A percentile compares a stretch with the other conserved stretches of the same genome.
phyloP scores from a whole-genome alignment of 148 eudicot genomes.

The Euryodendron excelsum region DNA sequence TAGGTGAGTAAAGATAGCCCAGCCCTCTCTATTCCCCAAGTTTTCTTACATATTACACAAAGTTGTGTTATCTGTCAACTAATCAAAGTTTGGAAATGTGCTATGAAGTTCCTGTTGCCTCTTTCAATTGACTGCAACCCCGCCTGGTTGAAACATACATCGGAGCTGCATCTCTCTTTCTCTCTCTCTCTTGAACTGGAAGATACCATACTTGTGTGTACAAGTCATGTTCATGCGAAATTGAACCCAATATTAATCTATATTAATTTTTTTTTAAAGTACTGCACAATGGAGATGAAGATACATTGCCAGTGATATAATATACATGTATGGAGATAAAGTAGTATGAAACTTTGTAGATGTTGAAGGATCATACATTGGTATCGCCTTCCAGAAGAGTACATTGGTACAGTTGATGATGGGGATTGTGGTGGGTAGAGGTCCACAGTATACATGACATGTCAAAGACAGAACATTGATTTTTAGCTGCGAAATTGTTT shows the following conservation, averaged over 20 bases:
- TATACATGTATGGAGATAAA: no score
- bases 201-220: not conserved
- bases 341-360: no score
- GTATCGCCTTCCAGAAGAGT: conserved; percentile 11
- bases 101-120: not conserved
- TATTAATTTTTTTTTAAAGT: no score
- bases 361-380: not conserved
- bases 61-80: conserved; percentile 27
- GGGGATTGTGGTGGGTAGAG: not conserved
- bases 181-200: not conserved
- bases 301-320: no score
- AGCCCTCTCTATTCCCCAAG: not conserved
- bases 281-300: no score
- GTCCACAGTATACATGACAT: conserved; percentile 4
- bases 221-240: not conserved
- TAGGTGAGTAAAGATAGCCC: conserved; percentile 46
- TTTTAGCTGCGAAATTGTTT: conserved; percentile 32
- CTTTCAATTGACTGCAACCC: conserved; percentile 15
- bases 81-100: not conserved
- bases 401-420: not conserved
- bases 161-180: not conserved
- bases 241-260: not conserved
- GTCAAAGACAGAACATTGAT: not conserved
- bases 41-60: conserved; percentile 59
- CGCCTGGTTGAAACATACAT: conserved; percentile 14